A percentile compares a stretch with the other conserved stretches of the same genome.
phyloP scores from a whole-genome alignment of 2,329 filamentous ascomycete genomes.

The Biscogniauxia mediterranea region DNA sequence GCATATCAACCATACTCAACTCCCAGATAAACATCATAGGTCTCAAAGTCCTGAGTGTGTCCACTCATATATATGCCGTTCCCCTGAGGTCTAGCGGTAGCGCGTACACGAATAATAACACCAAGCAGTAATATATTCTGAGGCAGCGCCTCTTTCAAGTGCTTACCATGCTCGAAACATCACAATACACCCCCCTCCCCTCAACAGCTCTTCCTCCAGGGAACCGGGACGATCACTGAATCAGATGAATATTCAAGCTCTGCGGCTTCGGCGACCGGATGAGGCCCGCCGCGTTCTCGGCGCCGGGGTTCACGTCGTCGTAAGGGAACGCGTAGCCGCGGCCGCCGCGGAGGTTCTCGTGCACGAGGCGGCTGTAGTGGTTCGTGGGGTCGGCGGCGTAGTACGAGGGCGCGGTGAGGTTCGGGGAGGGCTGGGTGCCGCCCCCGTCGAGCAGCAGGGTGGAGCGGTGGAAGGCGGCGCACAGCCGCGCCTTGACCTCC shows the following conservation, averaged over 20 bases:
- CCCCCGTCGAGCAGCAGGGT: conserved; percentile 45
- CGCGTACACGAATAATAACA: too few species aligned
- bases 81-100: not conserved
- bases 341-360: conserved; percentile 54
- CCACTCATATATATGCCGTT: not conserved
- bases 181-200: too few species aligned
- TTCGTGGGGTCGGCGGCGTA: conserved; percentile 41
- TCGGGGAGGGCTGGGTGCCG: conserved; percentile 39
- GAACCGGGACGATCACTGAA: not conserved
- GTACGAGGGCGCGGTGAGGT: conserved; percentile 33
- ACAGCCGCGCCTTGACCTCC: conserved; percentile 43
- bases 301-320: conserved; percentile 59
- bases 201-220: too few species aligned
- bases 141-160: not conserved
- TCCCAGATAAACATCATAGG: not conserved
- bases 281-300: conserved; percentile 50
- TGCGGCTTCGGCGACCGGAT: conserved; percentile 23
- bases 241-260: conserved; percentile 1
- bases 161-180: too few species aligned
- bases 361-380: conserved; percentile 59
- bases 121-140: not conserved
- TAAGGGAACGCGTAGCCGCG: conserved; percentile 64
- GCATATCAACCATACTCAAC: not conserved
- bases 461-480: conserved; percentile 45
- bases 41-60: not conserved